Evolutionary conservation across 2,329 filamentous ascomycete species (phyloP).

Genomic region (Colletotrichum sp.): DNA sequence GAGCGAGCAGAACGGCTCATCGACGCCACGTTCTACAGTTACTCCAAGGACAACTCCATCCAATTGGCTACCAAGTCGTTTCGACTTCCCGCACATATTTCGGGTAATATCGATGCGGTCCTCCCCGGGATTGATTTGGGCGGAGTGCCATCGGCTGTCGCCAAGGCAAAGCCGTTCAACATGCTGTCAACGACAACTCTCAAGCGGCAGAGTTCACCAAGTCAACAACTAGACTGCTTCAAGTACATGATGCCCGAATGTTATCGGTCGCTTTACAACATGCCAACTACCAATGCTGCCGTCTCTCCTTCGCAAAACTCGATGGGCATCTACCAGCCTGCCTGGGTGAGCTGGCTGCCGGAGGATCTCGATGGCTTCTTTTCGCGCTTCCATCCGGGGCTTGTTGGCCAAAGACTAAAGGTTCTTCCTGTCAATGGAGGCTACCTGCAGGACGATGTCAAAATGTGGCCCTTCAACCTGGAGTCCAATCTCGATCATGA

Average conservation of each 20-base stretch:
- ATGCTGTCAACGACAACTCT: background rate
- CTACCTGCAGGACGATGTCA: background rate
- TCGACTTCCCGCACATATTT: background rate
- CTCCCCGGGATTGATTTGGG: background rate
- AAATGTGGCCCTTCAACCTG: background rate
- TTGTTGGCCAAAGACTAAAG: background rate
- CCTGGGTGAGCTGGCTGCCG: background rate
- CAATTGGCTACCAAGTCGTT: background rate
- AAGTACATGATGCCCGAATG: background rate
- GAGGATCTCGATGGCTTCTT: background rate
- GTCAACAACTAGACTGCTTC: background rate
- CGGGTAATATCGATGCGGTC: background rate
- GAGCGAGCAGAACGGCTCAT: background rate
- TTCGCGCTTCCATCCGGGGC: background rate
- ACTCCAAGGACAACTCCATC: background rate
- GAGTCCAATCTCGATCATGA: slow-evolving; percentile 1
- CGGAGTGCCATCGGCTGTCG: background rate
- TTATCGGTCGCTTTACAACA: background rate
- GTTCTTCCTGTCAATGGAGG: background rate
- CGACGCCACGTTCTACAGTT: background rate
- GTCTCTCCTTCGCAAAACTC: background rate
- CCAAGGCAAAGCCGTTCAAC: background rate
- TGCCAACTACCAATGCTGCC: background rate
- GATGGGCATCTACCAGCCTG: background rate
- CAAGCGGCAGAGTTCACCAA: background rate